A percentile compares a stretch with the other conserved stretches of the same genome.
Evolutionary conservation across 148 eudicot genomes (phyloP).

Genomic region (Camellia lanceoleosa): DNA sequence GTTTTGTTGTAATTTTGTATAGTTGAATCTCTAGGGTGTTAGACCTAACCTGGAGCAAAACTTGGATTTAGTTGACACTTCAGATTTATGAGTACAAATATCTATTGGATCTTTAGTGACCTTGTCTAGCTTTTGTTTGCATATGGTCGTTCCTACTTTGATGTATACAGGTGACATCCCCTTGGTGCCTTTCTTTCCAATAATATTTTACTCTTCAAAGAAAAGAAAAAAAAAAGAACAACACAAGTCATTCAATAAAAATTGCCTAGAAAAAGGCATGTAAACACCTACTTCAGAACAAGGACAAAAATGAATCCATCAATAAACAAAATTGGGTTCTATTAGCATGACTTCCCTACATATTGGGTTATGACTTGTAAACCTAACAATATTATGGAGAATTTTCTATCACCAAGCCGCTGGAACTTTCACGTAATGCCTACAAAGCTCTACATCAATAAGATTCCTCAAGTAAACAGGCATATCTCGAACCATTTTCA

Average conservation of each 20-base stretch:
- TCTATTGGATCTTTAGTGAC: no score
- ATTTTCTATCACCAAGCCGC: background rate
- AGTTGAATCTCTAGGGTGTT: no score
- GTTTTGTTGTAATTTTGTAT: no score
- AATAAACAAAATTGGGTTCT: background rate
- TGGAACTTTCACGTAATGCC: background rate
- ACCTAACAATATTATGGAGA: background rate
- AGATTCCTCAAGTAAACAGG: background rate
- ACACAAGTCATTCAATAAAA: background rate
- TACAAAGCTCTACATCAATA: background rate
- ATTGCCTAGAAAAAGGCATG: background rate
- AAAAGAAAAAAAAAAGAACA: background rate
- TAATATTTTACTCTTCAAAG: no score
- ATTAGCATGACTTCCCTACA: background rate
- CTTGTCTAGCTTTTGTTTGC: no score
- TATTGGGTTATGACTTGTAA: background rate
- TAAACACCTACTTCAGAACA: background rate
- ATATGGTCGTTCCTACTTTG: no score
- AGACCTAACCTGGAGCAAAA: no score
- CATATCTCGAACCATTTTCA: background rate
- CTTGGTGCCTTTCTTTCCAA: no score
- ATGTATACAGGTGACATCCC: no score
- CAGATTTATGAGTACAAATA: no score
- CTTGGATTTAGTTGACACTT: no score
- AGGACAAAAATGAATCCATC: background rate